Evolutionary conservation across 345 rosid species (phyloP).

Genomic region (Salix exigua): DNA sequence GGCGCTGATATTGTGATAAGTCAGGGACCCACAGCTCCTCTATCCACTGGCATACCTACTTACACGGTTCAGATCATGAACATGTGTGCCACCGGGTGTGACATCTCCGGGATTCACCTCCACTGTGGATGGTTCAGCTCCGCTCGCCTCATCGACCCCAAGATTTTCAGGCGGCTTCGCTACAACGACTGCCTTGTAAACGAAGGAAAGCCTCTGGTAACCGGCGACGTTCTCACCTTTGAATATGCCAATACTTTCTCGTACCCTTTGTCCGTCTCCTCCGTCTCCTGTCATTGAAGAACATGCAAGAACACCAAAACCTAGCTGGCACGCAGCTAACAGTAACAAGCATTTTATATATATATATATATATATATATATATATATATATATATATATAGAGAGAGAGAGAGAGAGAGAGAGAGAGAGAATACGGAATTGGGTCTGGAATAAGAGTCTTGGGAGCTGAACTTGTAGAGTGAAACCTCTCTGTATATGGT

Average conservation of each 20-base stretch:
- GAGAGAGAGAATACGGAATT: neutral
- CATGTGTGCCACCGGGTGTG: constrained; percentile 63
- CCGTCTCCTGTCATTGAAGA: constrained; percentile 44
- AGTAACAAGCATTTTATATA: neutral
- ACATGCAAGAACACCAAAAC: neutral
- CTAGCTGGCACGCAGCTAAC: neutral
- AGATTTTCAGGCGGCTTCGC: constrained; percentile 66
- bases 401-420: too few relatives aligned
- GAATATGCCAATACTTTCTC: constrained; percentile 70
- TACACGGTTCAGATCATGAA: constrained; percentile 76
- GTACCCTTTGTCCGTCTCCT: constrained; percentile 69
- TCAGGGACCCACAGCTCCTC: constrained; percentile 65
- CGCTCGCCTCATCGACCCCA: constrained; percentile 65
- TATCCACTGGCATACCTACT: constrained; percentile 72
- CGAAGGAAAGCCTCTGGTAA: constrained; percentile 62
- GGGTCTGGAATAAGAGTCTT: neutral
- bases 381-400: too few relatives aligned
- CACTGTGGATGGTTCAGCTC: constrained; percentile 95
- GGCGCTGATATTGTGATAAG: constrained; percentile 55
- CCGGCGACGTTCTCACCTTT: constrained; percentile 59
- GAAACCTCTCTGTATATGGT: neutral
- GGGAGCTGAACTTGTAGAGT: neutral
- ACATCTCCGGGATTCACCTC: constrained; percentile 61
- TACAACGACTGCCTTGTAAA: constrained; percentile 88
- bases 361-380: too few relatives aligned